Evolutionary conservation across 83 land plant genomes (phyloP).

Genomic region (Larix sibirica): DNA sequence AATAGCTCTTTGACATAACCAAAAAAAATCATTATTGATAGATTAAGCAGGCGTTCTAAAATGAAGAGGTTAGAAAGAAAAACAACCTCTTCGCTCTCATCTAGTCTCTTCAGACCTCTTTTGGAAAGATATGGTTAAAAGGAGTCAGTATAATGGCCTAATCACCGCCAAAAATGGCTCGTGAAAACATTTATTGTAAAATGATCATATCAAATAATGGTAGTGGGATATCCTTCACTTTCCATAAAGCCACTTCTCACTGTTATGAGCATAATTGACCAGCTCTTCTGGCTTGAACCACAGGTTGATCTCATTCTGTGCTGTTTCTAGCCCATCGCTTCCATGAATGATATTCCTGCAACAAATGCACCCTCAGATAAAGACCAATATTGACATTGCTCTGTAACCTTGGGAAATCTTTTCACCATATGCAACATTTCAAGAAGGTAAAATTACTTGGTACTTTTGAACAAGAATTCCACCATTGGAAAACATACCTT

Average conservation of each 20-base stretch:
- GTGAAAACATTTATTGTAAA: neutral
- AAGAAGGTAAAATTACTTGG: neutral
- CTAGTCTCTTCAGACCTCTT: neutral
- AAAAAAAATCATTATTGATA: no score
- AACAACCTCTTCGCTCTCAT: slow-evolving; percentile 13
- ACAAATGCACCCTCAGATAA: slow-evolving; percentile 1
- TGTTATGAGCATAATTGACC: slow-evolving; percentile 61
- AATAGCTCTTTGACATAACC: no score
- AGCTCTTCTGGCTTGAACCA: slow-evolving; percentile 95
- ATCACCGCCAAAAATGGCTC: slow-evolving; percentile 1
- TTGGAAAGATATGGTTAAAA: neutral
- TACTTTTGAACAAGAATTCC: neutral
- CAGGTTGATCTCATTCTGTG: slow-evolving; percentile 80
- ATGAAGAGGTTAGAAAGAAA: slow-evolving; percentile 7
- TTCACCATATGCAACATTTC: no score
- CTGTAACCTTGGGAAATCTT: no score
- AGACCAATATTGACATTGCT: neutral
- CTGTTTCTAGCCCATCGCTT: slow-evolving; percentile 98
- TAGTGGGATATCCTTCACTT: slow-evolving; percentile 6
- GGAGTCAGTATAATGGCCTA: no score
- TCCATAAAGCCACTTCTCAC: slow-evolving; percentile 94
- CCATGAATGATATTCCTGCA: slow-evolving; percentile 97
- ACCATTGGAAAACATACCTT: no score
- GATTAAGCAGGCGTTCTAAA: neutral
- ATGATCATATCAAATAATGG: neutral